These are phyloP conservation scores for Fusarium metavorans DNA, from an alignment of 2,329 filamentous ascomycete species.

Conservation along the genomic window DNA sequence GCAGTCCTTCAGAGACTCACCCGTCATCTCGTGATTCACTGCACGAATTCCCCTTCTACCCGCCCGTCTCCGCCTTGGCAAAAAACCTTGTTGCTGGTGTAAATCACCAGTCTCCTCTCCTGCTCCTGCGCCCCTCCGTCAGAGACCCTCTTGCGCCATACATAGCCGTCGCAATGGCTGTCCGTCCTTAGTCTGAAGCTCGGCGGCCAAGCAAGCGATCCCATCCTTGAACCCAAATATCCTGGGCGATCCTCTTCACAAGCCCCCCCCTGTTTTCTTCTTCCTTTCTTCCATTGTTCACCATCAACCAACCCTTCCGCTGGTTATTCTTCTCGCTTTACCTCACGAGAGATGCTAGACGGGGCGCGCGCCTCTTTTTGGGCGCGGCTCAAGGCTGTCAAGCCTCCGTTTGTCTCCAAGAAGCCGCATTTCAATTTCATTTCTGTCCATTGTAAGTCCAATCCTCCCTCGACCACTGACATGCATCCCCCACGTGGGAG, in stretches of 20 bases:
- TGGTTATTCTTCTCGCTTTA: slow-evolving; percentile 6
- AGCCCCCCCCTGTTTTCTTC: slow-evolving; percentile 24
- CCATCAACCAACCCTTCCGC: slow-evolving; percentile 7
- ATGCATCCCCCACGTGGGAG: slow-evolving; percentile 34
- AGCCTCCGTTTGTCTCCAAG: slow-evolving; percentile 69
- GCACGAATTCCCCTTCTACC: not conserved
- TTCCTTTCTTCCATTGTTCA: slow-evolving; percentile 24
- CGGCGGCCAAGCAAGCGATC: slow-evolving; percentile 12
- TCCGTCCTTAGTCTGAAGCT: slow-evolving; percentile 24
- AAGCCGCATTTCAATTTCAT: slow-evolving; percentile 85
- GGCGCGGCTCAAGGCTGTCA: slow-evolving; percentile 61
- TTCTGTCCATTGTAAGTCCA: slow-evolving; percentile 77
- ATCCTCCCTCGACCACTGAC: slow-evolving; percentile 4
- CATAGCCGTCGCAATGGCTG: slow-evolving; percentile 31
- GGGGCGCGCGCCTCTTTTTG: slow-evolving; percentile 49
- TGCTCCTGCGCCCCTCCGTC: slow-evolving; percentile 13
- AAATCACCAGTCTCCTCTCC: slow-evolving; percentile 27
- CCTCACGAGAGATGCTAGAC: slow-evolving; percentile 49
- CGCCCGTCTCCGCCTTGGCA: not conserved
- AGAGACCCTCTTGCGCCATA: slow-evolving; percentile 27
- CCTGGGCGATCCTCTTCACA: slow-evolving; percentile 9
- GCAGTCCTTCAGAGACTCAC: slow-evolving; percentile 28
- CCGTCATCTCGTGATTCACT: slow-evolving; percentile 5
- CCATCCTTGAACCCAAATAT: slow-evolving; percentile 30
- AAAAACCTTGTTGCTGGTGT: slow-evolving; percentile 33